Evolutionary conservation across 2,329 filamentous ascomycete species (phyloP), one percentile per base, ranked within the genome.

Genomic region (Alternaria sp.): DNA sequence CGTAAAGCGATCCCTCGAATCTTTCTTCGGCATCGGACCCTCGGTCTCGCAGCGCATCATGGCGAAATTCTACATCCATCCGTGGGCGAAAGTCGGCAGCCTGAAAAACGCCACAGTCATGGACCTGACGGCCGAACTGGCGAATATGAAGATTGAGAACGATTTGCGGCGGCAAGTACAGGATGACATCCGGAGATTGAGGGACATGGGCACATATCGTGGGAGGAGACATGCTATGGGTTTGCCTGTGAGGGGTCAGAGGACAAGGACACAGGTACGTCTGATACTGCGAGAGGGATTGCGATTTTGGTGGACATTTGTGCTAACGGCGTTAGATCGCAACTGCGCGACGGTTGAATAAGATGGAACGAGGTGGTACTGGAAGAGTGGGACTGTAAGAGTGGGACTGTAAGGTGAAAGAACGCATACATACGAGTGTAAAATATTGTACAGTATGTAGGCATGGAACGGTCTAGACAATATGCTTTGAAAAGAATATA

Each of bases 201-300:
- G 90, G 76, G 93, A 97, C 71, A 97, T 97, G 82, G 93, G 93
- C 49, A 88, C 90, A 4, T 96, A 96, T 75, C 84, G 95, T 52
- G 95, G 95, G 65, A 88, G 91, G 77, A 84, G 95, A 67, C 95
- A 99, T 82, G 94, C 94, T 56, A 93, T 98, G 90, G 87, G 89
- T 60, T 80, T 98, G 80, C 95, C 95, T 4, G 94, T 95, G 53
- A 86, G 95, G 68, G 95, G 95, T 68, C 95, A 99, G 81, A 87
- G 85, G 70, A 98, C 95, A 59, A 89, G 91, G 75, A 91, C 83
- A 75, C 94, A 90, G 82, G 86, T 88, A 54, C 41, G 68, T 55
- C 28, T 28, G n/a, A 45, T 29, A 4, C 17, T 29, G 14, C 24
- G 26, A 17, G 41, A 28, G n/a, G 23, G 42, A 13, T 28, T 31